Evolutionary conservation across 352 stramenopile species (phyloP).

Genomic region (Globisporangium parvum): DNA sequence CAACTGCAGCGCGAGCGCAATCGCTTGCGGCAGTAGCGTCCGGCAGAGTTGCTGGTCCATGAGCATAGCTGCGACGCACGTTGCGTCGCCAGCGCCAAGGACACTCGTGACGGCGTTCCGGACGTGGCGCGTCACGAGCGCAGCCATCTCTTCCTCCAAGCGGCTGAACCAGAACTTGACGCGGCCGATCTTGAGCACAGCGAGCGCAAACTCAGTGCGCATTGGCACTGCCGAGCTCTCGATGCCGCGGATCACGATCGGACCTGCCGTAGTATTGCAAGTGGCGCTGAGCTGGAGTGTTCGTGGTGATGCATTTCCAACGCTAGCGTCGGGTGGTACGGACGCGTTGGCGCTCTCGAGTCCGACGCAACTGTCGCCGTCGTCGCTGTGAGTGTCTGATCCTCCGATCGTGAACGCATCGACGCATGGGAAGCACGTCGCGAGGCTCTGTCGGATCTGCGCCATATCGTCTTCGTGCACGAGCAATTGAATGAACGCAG

Average conservation of each 20-base stretch:
- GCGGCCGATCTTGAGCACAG: slow-evolving; percentile 63
- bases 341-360: neutral
- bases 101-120: slow-evolving; percentile 23
- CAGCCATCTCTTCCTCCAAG: slow-evolving; percentile 50
- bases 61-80: neutral
- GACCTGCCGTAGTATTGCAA: neutral
- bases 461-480: slow-evolving; percentile 31
- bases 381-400: neutral
- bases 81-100: slow-evolving; percentile 5
- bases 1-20: slow-evolving; percentile 6
- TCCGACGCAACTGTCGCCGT: neutral
- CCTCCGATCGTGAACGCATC: slow-evolving; percentile 23
- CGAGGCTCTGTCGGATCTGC: slow-evolving; percentile 22
- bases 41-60: slow-evolving; percentile 3
- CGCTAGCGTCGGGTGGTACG: neutral
- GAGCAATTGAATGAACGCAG: slow-evolving; percentile 30
- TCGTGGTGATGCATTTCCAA: neutral
- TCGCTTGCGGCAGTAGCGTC: slow-evolving; percentile 9
- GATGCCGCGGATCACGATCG: slow-evolving; percentile 8
- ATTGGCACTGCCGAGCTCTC: neutral
- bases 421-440: slow-evolving; percentile 34
- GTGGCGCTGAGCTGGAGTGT: neutral
- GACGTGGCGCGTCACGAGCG: slow-evolving; percentile 32
- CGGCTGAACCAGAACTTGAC: slow-evolving; percentile 61
- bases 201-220: slow-evolving; percentile 16